These are phyloP conservation scores for Arabidopsis thaliana DNA, from an alignment of 345 rosid genomes.

Conservation along the genomic window DNA sequence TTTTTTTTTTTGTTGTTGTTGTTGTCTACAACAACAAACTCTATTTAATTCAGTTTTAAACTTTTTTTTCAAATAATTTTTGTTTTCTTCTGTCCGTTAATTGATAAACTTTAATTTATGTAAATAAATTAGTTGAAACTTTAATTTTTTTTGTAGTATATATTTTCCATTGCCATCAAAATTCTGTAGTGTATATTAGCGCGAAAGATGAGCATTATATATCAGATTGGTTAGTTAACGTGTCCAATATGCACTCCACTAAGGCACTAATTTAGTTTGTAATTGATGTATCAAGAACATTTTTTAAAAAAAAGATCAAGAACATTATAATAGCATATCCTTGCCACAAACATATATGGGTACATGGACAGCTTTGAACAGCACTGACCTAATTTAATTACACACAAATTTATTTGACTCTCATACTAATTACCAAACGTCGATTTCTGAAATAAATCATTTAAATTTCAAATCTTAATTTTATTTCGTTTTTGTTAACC, in stretches of 20 bases:
- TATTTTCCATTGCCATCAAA: too few relatives aligned
- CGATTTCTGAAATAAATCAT: background rate
- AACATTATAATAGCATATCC: background rate
- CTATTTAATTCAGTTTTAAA: too few relatives aligned
- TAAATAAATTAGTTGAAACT: too few relatives aligned
- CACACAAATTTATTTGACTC: background rate
- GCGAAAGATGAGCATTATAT: background rate
- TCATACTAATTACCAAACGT: background rate
- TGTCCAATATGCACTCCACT: background rate
- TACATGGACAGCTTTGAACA: background rate
- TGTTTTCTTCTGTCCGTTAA: too few relatives aligned
- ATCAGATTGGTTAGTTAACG: background rate
- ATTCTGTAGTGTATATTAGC: background rate
- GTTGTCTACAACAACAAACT: too few relatives aligned
- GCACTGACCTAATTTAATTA: background rate
- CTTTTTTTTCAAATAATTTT: too few relatives aligned
- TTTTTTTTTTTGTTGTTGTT: too few relatives aligned
- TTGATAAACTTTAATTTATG: too few relatives aligned
- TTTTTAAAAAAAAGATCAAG: background rate
- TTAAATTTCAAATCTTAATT: background rate
- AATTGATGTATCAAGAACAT: background rate
- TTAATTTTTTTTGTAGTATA: too few relatives aligned
- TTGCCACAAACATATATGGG: background rate
- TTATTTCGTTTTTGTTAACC: background rate
- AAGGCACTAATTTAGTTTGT: background rate